phyloP scores from a whole-genome alignment of 23 red algal genomes.

The Chondrus crispus region DNA sequence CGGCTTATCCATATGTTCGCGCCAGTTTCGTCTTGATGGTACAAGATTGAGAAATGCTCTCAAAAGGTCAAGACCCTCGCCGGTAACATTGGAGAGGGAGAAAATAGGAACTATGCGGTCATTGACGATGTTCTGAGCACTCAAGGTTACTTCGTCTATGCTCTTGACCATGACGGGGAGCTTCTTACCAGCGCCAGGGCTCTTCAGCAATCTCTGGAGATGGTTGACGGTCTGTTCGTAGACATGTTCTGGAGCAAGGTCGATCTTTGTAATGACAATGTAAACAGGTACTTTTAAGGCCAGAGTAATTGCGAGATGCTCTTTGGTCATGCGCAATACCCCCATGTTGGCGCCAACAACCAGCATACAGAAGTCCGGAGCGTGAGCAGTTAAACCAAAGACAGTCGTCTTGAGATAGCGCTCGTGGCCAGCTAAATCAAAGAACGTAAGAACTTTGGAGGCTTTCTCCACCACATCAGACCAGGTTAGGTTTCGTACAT shows the following conservation, averaged over 20 bases:
- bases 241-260: slow-evolving; percentile 81
- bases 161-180: slow-evolving; percentile 88
- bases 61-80: slow-evolving; percentile 84
- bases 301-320: slow-evolving; percentile 93
- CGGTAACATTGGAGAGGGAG: slow-evolving; percentile 88
- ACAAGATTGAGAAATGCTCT: slow-evolving; percentile 90
- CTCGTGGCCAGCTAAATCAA: slow-evolving; percentile 97
- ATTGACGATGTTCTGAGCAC: slow-evolving; percentile 91
- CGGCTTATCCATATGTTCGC: slow-evolving; percentile 59
- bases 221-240: slow-evolving; percentile 73
- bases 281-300: slow-evolving; percentile 95
- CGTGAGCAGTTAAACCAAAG: slow-evolving; percentile 95
- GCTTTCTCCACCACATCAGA: slow-evolving; percentile 86
- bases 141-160: slow-evolving; percentile 74
- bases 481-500: slow-evolving; percentile 84
- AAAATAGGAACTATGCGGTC: slow-evolving; percentile 99
- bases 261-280: slow-evolving; percentile 91
- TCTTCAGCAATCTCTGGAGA: slow-evolving; percentile 91
- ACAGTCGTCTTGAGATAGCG: slow-evolving; percentile 98
- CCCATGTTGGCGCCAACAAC: slow-evolving; percentile 94
- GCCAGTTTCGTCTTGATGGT: slow-evolving; percentile 86
- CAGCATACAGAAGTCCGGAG: slow-evolving; percentile 95
- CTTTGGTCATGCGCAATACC: slow-evolving; percentile 95
- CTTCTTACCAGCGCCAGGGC: slow-evolving; percentile 86
- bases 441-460: slow-evolving; percentile 90